Evolutionary conservation across 75 land plant species (phyloP).

Genomic region (Larix kaempferi): DNA sequence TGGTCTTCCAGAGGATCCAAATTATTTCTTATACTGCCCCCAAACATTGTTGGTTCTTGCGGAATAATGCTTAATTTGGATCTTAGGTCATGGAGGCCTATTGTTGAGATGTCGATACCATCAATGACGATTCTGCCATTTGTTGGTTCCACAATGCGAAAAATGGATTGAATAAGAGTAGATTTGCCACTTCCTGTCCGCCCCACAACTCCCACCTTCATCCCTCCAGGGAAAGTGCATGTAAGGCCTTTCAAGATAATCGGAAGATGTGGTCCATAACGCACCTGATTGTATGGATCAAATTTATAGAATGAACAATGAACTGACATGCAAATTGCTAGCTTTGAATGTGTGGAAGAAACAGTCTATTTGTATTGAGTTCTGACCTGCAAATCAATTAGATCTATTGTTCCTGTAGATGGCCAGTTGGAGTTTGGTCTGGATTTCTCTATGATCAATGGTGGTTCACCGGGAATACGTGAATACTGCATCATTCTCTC

Average conservation of each 20-base stretch:
- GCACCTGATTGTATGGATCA: slow-evolving; percentile 39
- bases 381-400: slow-evolving; percentile 51
- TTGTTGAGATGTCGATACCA: slow-evolving; percentile 43
- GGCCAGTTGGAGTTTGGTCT: slow-evolving; percentile 71
- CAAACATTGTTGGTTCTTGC: slow-evolving; percentile 91
- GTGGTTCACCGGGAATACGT: slow-evolving; percentile 69
- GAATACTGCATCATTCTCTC: slow-evolving; percentile 85
- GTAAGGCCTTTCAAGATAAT: slow-evolving; percentile 44
- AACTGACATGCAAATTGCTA: background rate
- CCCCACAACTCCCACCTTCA: slow-evolving; percentile 66
- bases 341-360: background rate
- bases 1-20: slow-evolving; percentile 68
- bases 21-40: slow-evolving; percentile 64
- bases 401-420: slow-evolving; percentile 46
- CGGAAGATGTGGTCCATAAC: slow-evolving; percentile 68
- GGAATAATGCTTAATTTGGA: slow-evolving; percentile 82
- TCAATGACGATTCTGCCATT: slow-evolving; percentile 50
- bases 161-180: slow-evolving; percentile 66
- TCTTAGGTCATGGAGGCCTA: slow-evolving; percentile 68
- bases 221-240: slow-evolving; percentile 51
- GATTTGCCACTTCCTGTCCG: slow-evolving; percentile 83
- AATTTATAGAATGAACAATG: background rate
- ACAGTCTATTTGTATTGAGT: background rate
- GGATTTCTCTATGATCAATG: slow-evolving; percentile 43
- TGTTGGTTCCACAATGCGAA: slow-evolving; percentile 65